Evolutionary conservation across 257 asterid species (phyloP).

Genomic region (Solanum chilense): DNA sequence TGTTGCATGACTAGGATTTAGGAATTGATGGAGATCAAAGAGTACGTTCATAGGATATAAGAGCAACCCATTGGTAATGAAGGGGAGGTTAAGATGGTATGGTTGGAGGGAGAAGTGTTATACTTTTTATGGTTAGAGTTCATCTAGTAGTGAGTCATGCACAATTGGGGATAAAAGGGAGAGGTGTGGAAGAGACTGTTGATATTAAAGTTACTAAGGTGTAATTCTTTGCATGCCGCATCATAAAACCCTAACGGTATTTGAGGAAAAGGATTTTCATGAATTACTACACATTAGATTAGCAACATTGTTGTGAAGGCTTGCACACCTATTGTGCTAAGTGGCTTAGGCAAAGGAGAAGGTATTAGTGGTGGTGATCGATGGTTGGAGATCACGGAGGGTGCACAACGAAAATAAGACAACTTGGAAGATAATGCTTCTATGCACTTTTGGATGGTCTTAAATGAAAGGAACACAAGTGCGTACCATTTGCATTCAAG

Average conservation of each 20-base stretch:
- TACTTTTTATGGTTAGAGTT: neutral
- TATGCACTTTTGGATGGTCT: neutral
- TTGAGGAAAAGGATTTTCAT: neutral
- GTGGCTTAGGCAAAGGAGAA: neutral
- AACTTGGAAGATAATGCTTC: neutral
- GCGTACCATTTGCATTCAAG: neutral
- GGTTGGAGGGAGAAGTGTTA: neutral
- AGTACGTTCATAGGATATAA: neutral
- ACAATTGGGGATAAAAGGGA: neutral
- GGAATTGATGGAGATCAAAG: neutral
- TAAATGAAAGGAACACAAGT: neutral
- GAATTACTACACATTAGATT: neutral
- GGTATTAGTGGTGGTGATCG: neutral
- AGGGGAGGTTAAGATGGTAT: neutral
- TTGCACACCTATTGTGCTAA: neutral
- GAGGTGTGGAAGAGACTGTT: neutral
- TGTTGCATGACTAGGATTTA: neutral
- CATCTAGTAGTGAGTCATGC: neutral
- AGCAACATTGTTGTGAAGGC: neutral
- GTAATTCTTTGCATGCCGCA: neutral
- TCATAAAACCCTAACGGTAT: neutral
- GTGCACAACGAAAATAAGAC: neutral
- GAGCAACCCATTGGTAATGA: neutral
- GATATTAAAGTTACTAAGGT: neutral
- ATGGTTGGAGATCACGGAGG: neutral